phyloP scores from a whole-genome alignment of 176 grass and related monocot genomes.

The Eragrostis curvula region DNA sequence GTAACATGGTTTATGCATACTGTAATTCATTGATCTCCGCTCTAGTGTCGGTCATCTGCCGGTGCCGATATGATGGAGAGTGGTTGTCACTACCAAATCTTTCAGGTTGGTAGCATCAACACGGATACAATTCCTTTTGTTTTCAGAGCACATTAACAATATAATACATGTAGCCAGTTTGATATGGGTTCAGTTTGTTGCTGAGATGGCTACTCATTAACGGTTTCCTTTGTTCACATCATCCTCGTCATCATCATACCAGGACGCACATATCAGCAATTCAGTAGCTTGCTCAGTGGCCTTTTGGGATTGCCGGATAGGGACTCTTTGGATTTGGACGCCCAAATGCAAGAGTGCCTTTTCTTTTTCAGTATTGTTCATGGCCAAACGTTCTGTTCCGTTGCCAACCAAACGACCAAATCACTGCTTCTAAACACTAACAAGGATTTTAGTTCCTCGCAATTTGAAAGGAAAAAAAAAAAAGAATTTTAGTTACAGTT shows the following conservation, averaged over 20 bases:
- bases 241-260: not conserved
- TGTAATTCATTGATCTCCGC: not conserved
- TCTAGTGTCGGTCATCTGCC: slow-evolving; percentile 30
- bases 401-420: not conserved
- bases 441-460: too few relatives aligned
- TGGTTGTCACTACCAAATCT: slow-evolving; percentile 20
- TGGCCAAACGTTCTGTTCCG: not conserved
- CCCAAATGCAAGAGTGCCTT: not conserved
- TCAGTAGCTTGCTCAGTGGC: slow-evolving; percentile 13
- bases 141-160: not conserved
- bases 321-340: slow-evolving; percentile 28
- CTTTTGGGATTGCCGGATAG: slow-evolving; percentile 15
- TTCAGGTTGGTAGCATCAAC: slow-evolving; percentile 35
- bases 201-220: slow-evolving; percentile 43
- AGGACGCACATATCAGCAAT: slow-evolving; percentile 12
- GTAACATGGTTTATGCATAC: not conserved
- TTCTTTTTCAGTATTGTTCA: not conserved
- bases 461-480: too few relatives aligned
- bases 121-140: not conserved
- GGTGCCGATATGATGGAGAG: slow-evolving; percentile 13
- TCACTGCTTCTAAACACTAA: not conserved
- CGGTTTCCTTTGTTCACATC: slow-evolving; percentile 39
- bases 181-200: slow-evolving; percentile 15
- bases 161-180: not conserved
- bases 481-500: not conserved